Conservation (phyloP, 345 rosid genomes). For the Sonneratia alba region DNA sequence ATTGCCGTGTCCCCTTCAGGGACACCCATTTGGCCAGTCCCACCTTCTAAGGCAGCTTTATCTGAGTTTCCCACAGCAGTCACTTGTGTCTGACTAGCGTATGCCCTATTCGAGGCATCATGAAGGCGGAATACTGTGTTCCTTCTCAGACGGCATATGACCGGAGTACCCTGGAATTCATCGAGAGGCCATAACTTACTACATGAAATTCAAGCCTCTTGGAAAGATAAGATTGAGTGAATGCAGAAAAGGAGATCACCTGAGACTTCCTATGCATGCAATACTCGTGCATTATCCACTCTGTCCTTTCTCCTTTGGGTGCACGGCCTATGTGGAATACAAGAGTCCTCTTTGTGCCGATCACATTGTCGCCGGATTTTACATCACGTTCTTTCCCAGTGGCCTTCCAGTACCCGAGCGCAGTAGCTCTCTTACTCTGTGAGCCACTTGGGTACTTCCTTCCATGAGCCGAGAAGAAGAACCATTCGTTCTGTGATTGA, state of each 20-base stretch:
- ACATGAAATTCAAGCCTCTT: background rate
- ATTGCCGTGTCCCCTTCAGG: slow-evolving; percentile 21
- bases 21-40: slow-evolving; percentile 16
- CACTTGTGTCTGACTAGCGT: slow-evolving; percentile 17
- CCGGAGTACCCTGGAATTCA: slow-evolving; percentile 51
- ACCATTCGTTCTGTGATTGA: slow-evolving; percentile 80
- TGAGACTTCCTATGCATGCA: slow-evolving; percentile 51
- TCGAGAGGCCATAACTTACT: background rate
- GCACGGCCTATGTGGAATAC: slow-evolving; percentile 89
- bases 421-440: slow-evolving; percentile 73
- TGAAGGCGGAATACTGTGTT: slow-evolving; percentile 40
- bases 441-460: slow-evolving; percentile 82
- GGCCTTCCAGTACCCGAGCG: slow-evolving; percentile 85
- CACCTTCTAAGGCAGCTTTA: slow-evolving; percentile 18
- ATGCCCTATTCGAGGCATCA: slow-evolving; percentile 18
- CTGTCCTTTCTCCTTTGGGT: slow-evolving; percentile 83
- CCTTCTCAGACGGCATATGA: slow-evolving; percentile 74
- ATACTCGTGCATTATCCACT: slow-evolving; percentile 92
- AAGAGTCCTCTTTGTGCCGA: slow-evolving; percentile 87
- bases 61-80: slow-evolving; percentile 13
- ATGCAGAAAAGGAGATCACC: slow-evolving; percentile 22
- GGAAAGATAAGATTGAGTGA: background rate
- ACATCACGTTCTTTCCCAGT: slow-evolving; percentile 84
- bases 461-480: slow-evolving; percentile 76
- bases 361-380: slow-evolving; percentile 38